phyloP scores from a whole-genome alignment of 352 stramenopile genomes.

The Blastocystis sp. region DNA sequence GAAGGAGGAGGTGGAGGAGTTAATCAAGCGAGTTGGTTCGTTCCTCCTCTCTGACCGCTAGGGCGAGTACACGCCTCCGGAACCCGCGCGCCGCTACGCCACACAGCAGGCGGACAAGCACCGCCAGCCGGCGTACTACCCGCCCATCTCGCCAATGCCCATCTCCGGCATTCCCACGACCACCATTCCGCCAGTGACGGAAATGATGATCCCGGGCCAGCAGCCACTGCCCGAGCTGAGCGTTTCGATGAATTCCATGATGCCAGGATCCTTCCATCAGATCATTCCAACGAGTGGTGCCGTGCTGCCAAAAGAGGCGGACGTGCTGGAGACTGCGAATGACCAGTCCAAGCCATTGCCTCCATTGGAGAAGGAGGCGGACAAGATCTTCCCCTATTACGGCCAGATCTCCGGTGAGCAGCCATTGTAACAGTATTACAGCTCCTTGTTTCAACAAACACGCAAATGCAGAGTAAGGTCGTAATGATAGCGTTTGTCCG shows the following conservation, averaged over 20 bases:
- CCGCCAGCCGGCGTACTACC: background rate
- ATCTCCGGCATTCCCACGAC: background rate
- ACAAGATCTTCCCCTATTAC: background rate
- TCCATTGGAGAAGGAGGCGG: background rate
- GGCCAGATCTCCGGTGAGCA: background rate
- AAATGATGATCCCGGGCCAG: background rate
- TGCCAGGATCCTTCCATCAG: background rate
- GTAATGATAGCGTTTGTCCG: constrained; percentile 36
- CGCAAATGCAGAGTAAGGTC: constrained; percentile 13
- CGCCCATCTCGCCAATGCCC: background rate
- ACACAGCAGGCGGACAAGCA: background rate
- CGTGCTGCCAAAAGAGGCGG: background rate
- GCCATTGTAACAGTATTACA: background rate
- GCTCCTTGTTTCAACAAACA: background rate
- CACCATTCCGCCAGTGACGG: background rate
- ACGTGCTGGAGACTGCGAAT: background rate
- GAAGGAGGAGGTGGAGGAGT: constrained; percentile 78
- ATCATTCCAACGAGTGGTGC: background rate
- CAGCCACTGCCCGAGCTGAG: background rate
- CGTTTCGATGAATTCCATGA: background rate
- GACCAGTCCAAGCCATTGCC: background rate
- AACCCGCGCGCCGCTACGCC: background rate
- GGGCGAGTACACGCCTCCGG: background rate
- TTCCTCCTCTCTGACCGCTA: background rate
- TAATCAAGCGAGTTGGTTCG: background rate